These are phyloP conservation scores for Hibiscus syriacus DNA, from an alignment of 345 rosid genomes.

Conservation along the genomic window DNA sequence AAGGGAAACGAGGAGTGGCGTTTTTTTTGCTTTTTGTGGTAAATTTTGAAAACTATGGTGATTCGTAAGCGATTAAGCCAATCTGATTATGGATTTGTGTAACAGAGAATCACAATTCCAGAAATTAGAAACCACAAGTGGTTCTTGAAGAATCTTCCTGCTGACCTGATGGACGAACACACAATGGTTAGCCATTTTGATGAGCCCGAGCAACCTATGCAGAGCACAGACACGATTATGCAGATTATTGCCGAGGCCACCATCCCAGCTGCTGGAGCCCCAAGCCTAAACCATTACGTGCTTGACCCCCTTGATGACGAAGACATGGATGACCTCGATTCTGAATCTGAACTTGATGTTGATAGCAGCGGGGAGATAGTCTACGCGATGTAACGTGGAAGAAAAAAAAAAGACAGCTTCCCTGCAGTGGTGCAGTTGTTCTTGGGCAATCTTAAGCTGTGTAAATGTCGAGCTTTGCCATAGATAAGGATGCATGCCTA, in stretches of 20 bases:
- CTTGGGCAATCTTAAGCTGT: neutral
- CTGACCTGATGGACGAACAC: constrained; percentile 58
- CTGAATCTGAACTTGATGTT: constrained; percentile 75
- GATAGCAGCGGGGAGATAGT: constrained; percentile 94
- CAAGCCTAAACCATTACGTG: constrained; percentile 45
- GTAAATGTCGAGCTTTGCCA: too few species aligned
- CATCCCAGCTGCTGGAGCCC: constrained; percentile 56
- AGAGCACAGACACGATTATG: constrained; percentile 77
- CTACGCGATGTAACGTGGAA: constrained; percentile 44
- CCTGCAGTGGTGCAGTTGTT: constrained; percentile 1
- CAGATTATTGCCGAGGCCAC: constrained; percentile 93
- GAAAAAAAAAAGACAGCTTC: neutral
- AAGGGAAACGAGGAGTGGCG: neutral
- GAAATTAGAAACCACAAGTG: constrained; percentile 72
- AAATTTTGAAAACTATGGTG: neutral
- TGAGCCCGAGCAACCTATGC: constrained; percentile 85
- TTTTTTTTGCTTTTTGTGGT: neutral
- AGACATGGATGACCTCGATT: constrained; percentile 85
- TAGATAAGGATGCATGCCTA: too few species aligned
- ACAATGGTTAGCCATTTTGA: constrained; percentile 48
- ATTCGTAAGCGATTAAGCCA: neutral
- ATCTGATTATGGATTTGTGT: constrained; percentile 8
- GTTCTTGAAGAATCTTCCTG: constrained; percentile 91
- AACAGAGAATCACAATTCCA: constrained; percentile 83
- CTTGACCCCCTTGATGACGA: constrained; percentile 59